Evolutionary conservation across 495 filamentous ascomycete genomes (phyloP).

Genomic region (Xylaria curta): DNA sequence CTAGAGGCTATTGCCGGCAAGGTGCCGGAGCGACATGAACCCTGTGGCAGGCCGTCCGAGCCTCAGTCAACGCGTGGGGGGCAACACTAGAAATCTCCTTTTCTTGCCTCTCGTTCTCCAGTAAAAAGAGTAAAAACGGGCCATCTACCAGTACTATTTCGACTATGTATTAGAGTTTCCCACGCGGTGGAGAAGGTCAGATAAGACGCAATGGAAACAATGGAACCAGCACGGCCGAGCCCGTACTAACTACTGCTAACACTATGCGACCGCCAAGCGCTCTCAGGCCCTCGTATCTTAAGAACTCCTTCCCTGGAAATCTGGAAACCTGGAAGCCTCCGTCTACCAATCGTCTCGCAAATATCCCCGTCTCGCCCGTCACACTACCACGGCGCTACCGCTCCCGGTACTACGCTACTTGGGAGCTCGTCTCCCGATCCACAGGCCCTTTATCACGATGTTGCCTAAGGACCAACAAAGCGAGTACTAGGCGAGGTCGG

Average conservation of each 20-base stretch:
- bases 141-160: too few species aligned
- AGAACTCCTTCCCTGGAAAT: background rate
- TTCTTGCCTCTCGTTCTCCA: background rate
- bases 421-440: constrained; percentile 11
- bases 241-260: background rate
- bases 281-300: constrained; percentile 18
- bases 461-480: constrained; percentile 12
- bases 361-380: background rate
- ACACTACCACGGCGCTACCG: constrained; percentile 12
- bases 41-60: background rate
- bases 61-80: background rate
- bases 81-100: background rate
- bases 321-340: constrained; percentile 18
- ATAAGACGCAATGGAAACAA: constrained; percentile 7
- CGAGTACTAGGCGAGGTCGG: constrained; percentile 4
- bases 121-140: background rate
- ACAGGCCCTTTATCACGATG: constrained; percentile 16
- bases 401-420: constrained; percentile 15
- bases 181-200: constrained; percentile 16
- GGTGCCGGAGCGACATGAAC: background rate
- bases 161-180: background rate
- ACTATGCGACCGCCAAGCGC: constrained; percentile 5
- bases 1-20: background rate
- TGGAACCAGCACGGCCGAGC: constrained; percentile 3
- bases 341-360: constrained; percentile 20